Evolutionary conservation across 208 protist species (phyloP).

Genomic region (Lotmaria passim): DNA sequence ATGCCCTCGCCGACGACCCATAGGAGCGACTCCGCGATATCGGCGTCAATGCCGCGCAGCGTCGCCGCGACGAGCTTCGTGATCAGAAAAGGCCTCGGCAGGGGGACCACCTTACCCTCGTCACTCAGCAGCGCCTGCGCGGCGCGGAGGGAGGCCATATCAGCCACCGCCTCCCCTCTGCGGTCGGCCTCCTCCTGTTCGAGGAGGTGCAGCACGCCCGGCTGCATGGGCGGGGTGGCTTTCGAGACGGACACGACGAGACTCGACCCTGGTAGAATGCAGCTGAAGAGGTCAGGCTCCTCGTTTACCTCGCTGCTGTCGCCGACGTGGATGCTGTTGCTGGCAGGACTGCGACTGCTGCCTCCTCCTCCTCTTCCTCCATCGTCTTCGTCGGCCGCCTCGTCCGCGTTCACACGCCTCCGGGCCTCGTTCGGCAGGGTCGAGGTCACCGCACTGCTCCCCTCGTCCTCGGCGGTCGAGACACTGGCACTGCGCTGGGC

Average conservation of each 20-base stretch:
- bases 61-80: conserved; percentile 68
- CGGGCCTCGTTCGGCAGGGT: too few species aligned
- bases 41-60: conserved; percentile 37
- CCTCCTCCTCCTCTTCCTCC: not conserved
- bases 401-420: too few species aligned
- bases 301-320: not conserved
- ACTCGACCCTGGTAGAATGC: conserved; percentile 40
- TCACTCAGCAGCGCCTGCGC: conserved; percentile 46
- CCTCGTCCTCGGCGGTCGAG: not conserved
- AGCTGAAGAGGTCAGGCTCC: conserved; percentile 21
- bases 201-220: conserved; percentile 20
- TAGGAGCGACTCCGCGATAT: conserved; percentile 36
- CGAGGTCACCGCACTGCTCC: not conserved
- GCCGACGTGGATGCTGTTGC: too few species aligned
- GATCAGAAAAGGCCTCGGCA: conserved; percentile 50
- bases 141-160: conserved; percentile 34
- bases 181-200: conserved; percentile 25
- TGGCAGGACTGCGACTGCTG: not conserved
- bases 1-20: conserved; percentile 21
- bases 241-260: conserved; percentile 26
- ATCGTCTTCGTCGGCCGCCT: not conserved
- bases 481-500: not conserved
- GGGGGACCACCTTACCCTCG: conserved; percentile 45
- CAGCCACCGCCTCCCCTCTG: conserved; percentile 21
- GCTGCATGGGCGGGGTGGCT: conserved; percentile 8